Evolutionary conservation across 2,329 filamentous ascomycete genomes (phyloP).

Genomic region (Aspergillus piperis): DNA sequence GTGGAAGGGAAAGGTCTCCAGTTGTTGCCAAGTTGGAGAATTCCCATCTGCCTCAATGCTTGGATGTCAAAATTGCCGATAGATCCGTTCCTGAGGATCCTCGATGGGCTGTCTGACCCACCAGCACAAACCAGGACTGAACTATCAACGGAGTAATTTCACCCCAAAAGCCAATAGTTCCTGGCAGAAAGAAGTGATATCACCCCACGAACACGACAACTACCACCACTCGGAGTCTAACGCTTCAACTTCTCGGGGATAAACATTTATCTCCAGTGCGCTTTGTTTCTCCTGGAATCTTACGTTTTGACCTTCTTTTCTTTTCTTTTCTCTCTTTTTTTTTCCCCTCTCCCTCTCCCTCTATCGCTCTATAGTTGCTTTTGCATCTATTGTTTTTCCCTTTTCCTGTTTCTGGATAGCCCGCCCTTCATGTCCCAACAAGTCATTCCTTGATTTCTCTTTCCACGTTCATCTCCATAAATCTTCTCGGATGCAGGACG

Average conservation of each 20-base stretch:
- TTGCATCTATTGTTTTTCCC: background rate
- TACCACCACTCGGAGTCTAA: background rate
- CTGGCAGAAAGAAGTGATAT: background rate
- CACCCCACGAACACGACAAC: slow-evolving; percentile 7
- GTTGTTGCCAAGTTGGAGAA: background rate
- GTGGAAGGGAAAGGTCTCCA: background rate
- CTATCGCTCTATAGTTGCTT: background rate
- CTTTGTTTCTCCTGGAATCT: background rate
- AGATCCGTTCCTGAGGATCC: background rate
- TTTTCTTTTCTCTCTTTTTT: too few relatives aligned
- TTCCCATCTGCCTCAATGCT: background rate
- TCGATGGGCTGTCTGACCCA: slow-evolving; percentile 2
- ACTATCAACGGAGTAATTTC: background rate
- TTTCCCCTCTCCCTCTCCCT: background rate
- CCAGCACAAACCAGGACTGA: background rate
- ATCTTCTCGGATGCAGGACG: background rate
- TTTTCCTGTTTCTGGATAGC: background rate
- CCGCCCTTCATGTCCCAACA: slow-evolving; percentile 7
- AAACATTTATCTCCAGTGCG: slow-evolving; percentile 3
- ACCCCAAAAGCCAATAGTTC: slow-evolving; percentile 2
- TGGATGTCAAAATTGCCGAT: background rate
- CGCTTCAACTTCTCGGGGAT: background rate
- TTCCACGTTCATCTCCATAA: background rate
- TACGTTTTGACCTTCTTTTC: background rate
- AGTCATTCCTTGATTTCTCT: slow-evolving; percentile 14